These are phyloP conservation scores for Kluyveromyces wickerhamii DNA, from an alignment of 805 yeast species.

Conservation along the genomic window DNA sequence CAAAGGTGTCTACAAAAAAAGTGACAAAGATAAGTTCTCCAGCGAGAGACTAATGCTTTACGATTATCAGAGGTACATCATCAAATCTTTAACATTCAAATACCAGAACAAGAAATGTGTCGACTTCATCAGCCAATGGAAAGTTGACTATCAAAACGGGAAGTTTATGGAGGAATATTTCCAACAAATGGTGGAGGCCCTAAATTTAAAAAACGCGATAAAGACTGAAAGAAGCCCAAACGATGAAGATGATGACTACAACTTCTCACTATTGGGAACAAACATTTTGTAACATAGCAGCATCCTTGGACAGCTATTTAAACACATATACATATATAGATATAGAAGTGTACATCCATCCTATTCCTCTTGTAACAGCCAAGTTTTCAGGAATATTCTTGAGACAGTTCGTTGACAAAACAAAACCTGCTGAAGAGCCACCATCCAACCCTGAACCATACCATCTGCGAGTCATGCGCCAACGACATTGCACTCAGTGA, in stretches of 20 bases:
- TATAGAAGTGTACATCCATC: no score
- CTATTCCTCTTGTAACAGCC: no score
- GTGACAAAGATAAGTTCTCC: conserved; percentile 4
- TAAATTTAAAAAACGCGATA: background rate
- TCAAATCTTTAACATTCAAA: conserved; percentile 14
- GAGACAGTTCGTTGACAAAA: conserved; percentile 66
- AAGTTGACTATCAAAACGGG: conserved; percentile 12
- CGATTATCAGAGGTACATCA: conserved; percentile 17
- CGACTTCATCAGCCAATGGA: conserved; percentile 20
- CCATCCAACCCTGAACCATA: conserved; percentile 94
- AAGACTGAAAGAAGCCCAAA: background rate
- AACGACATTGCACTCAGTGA: conserved; percentile 65
- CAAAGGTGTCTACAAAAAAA: conserved; percentile 9
- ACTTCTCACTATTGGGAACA: conserved; percentile 4
- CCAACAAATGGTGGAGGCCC: conserved; percentile 6
- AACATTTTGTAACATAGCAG: conserved; percentile 3
- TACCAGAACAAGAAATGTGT: conserved; percentile 11
- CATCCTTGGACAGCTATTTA: background rate
- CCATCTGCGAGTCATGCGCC: conserved; percentile 86
- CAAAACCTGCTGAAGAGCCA: conserved; percentile 66
- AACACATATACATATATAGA: background rate
- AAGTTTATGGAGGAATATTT: conserved; percentile 11
- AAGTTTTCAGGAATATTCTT: conserved; percentile 5
- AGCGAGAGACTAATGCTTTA: conserved; percentile 10
- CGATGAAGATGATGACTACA: conserved; percentile 3